phyloP scores from a whole-genome alignment of 805 yeast genomes.

The Wickerhamiella siamensis region DNA sequence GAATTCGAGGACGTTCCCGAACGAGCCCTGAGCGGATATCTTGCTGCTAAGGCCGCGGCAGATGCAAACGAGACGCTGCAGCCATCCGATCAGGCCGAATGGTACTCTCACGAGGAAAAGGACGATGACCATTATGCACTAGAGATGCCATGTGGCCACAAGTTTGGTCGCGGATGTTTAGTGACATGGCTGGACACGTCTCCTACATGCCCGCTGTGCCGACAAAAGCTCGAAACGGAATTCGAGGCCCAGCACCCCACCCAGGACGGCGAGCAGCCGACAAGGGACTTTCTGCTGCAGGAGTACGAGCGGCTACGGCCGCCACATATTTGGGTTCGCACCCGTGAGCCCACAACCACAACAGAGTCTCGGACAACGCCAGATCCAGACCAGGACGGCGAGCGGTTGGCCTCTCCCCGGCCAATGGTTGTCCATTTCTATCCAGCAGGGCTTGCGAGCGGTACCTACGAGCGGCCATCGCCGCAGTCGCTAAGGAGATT shows the following conservation, averaged over 20 bases:
- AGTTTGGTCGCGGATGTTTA: constrained; percentile 77
- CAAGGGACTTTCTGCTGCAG: background rate
- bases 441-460: background rate
- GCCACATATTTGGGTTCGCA: background rate
- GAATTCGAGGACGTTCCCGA: constrained; percentile 6
- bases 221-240: constrained; percentile 37
- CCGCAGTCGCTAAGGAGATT: background rate
- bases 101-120: background rate
- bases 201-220: constrained; percentile 76
- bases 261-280: background rate
- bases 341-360: too few species aligned
- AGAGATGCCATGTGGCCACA: constrained; percentile 70
- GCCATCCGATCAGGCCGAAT: background rate
- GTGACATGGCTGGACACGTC: constrained; percentile 67
- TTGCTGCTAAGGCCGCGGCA: background rate
- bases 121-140: constrained; percentile 37
- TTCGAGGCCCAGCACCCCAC: constrained; percentile 7
- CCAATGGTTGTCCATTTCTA: background rate
- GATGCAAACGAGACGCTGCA: background rate
- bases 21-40: background rate
- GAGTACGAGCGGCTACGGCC: background rate
- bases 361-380: background rate
- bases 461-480: background rate
- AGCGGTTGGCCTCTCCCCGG: background rate
- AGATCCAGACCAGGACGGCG: background rate